These are phyloP conservation scores for Liquidambar formosana DNA, from an alignment of 164 flowering plant species.

Conservation along the genomic window DNA sequence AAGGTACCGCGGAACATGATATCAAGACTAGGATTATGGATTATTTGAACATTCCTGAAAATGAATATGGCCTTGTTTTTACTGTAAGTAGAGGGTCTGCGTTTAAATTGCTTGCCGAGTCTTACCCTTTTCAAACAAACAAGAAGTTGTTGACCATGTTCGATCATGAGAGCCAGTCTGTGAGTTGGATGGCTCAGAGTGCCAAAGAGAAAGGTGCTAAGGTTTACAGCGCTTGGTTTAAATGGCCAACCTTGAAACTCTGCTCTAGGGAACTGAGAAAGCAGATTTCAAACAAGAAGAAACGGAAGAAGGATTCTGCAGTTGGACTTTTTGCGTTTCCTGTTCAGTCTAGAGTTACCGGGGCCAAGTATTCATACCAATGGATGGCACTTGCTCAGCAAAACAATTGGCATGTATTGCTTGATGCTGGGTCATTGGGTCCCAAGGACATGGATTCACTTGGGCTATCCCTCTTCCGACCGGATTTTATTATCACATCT, in stretches of 20 bases:
- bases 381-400: conserved; percentile 98
- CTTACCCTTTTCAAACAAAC: conserved; percentile 85
- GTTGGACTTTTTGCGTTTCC: conserved; percentile 86
- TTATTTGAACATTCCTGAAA: conserved; percentile 88
- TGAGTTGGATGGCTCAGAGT: conserved; percentile 76
- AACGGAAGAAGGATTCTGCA: conserved; percentile 70
- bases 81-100: conserved; percentile 95
- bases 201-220: conserved; percentile 82
- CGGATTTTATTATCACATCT: conserved; percentile 88
- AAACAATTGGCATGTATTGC: conserved; percentile 92
- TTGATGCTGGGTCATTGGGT: conserved; percentile 93
- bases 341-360: conserved; percentile 89
- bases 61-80: conserved; percentile 86
- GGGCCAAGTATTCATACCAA: conserved; percentile 90
- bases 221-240: conserved; percentile 71
- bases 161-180: conserved; percentile 83
- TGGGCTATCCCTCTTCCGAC: conserved; percentile 82
- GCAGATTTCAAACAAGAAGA: conserved; percentile 71
- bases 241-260: conserved; percentile 78
- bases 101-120: conserved; percentile 77
- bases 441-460: conserved; percentile 98
- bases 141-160: conserved; percentile 83
- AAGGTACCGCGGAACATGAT: conserved; percentile 79
- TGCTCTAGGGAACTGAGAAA: conserved; percentile 83
- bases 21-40: conserved; percentile 84